These are phyloP conservation scores for Petunia hybrid DNA, from an alignment of 305 asterid genomes.

Conservation along the genomic window DNA sequence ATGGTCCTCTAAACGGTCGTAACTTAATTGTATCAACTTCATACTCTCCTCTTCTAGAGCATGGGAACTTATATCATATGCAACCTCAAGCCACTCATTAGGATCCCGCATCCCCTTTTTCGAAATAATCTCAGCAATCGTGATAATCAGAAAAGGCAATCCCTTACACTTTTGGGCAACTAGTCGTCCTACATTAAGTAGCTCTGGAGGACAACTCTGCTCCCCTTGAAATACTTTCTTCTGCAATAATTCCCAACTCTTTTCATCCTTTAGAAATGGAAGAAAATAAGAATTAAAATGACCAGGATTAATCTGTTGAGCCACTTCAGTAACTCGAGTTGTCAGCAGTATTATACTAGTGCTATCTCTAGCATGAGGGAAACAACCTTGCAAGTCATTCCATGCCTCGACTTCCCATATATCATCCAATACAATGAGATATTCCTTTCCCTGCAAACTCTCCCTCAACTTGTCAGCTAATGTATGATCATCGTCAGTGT, in stretches of 20 bases:
- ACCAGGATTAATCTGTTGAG: fast-evolving
- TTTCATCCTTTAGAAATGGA: not conserved
- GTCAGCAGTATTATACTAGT: conserved; percentile 36
- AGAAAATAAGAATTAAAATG: not conserved
- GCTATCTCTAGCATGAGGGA: not conserved
- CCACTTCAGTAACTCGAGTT: not conserved
- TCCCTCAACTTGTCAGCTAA: not conserved
- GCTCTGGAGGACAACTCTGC: not conserved
- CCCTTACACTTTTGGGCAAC: conserved; percentile 18
- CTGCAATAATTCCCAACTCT: conserved; percentile 28
- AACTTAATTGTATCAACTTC: not conserved
- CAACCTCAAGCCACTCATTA: not conserved
- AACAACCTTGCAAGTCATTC: not conserved
- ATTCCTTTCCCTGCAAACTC: not conserved
- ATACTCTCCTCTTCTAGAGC: not conserved
- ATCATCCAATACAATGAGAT: conserved; percentile 36
- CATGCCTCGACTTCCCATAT: conserved; percentile 32
- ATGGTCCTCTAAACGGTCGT: not conserved
- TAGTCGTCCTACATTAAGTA: not conserved
- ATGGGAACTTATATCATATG: not conserved
- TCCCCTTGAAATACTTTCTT: not conserved
- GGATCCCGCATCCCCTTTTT: not conserved
- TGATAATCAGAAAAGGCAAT: conserved; percentile 15
- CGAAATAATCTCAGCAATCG: not conserved
- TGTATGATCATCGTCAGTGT: not conserved